Evolutionary conservation across 371 early-diverging fungal genomes (phyloP).

Genomic region (Mortierella sp.): DNA sequence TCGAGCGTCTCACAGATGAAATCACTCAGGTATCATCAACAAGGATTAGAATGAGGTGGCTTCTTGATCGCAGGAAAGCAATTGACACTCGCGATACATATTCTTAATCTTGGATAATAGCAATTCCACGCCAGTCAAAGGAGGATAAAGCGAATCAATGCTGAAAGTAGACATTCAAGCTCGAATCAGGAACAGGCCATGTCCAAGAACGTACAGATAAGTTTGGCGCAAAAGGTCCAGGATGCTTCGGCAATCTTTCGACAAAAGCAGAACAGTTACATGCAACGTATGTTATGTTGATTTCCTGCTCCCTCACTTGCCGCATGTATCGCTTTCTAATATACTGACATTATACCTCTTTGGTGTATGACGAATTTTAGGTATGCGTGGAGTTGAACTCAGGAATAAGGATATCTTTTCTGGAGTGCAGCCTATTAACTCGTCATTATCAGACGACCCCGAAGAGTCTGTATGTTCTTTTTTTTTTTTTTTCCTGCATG

Average conservation of each 20-base stretch:
- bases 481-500: not conserved
- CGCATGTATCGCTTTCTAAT: not conserved
- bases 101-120: conserved; percentile 51
- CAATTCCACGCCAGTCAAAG: conserved; percentile 88
- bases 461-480: conserved; percentile 58
- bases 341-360: not conserved
- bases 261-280: conserved; percentile 87
- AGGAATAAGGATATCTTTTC: conserved; percentile 54
- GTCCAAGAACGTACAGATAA: conserved; percentile 88
- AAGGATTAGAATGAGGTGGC: not conserved
- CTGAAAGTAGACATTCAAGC: conserved; percentile 59
- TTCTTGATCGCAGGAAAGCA: too few relatives aligned
- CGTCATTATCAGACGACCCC: conserved; percentile 43
- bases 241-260: conserved; percentile 86
- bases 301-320: not conserved
- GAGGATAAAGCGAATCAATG: conserved; percentile 81
- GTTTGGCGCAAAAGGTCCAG: conserved; percentile 91
- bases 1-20: conserved; percentile 82
- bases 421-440: conserved; percentile 47
- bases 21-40: conserved; percentile 73
- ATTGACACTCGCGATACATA: not conserved
- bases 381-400: conserved; percentile 54
- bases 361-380: conserved; percentile 11
- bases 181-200: conserved; percentile 77
- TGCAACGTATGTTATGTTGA: conserved; percentile 76